phyloP scores from a whole-genome alignment of 108 stramenopile genomes.

The Cyclotella kingstonii region DNA sequence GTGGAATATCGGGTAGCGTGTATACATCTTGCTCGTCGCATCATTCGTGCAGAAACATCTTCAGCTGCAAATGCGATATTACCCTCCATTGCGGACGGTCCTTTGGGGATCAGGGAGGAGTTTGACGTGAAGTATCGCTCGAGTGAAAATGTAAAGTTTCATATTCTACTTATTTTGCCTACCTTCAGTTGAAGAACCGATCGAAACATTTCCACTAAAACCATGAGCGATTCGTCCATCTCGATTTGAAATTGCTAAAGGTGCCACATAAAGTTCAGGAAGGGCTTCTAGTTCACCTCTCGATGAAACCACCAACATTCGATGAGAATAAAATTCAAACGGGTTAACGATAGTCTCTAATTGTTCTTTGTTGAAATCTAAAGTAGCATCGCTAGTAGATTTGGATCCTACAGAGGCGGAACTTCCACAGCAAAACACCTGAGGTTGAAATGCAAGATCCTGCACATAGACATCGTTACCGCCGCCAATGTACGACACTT shows the following conservation, averaged over 20 bases:
- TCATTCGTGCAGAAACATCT: conserved; percentile 78
- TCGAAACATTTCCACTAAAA: conserved; percentile 51
- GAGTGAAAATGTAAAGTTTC: background rate
- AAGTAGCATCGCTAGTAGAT: background rate
- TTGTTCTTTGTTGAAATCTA: background rate
- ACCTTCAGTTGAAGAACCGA: conserved; percentile 49
- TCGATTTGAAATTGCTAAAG: conserved; percentile 66
- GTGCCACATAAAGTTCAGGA: conserved; percentile 50
- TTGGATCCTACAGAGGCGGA: background rate
- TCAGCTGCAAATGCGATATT: conserved; percentile 11
- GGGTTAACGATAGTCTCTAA: conserved; percentile 15
- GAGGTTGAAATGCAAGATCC: conserved; percentile 36
- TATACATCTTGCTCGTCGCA: conserved; percentile 59
- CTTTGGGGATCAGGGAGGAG: background rate
- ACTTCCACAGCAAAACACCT: background rate
- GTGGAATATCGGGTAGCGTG: conserved; percentile 57
- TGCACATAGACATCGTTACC: conserved; percentile 10
- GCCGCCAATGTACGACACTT: conserved; percentile 25
- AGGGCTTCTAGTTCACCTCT: conserved; percentile 48
- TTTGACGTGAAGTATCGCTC: background rate
- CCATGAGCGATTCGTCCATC: conserved; percentile 68
- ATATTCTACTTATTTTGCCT: conserved; percentile 11
- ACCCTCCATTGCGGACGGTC: conserved; percentile 49
- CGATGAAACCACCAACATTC: conserved; percentile 52
- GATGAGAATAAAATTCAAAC: conserved; percentile 31